These are phyloP conservation scores for Cyanidioschyzon merolae DNA, from an alignment of 23 red algal genomes.

Conservation along the genomic window DNA sequence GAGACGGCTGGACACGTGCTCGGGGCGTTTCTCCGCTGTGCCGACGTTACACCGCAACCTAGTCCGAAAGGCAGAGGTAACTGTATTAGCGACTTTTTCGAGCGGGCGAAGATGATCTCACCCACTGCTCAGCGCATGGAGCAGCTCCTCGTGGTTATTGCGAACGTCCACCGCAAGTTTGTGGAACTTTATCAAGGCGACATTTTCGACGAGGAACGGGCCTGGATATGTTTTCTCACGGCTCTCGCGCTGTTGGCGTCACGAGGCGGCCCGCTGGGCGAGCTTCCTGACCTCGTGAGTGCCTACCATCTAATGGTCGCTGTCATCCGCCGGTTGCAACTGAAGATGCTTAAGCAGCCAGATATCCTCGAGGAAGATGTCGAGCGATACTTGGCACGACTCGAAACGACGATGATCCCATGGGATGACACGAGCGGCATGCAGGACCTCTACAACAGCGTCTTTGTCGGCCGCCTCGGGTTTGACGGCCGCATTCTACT, in stretches of 20 bases:
- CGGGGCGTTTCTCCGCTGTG: not conserved
- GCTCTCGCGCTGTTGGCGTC: not conserved
- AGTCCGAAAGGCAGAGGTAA: not conserved
- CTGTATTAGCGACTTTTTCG: constrained; percentile 7
- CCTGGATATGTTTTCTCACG: constrained; percentile 2
- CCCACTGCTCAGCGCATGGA: not conserved
- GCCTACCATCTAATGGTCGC: constrained; percentile 15
- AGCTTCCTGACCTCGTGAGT: constrained; percentile 6
- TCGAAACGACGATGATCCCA: not conserved
- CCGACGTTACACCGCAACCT: not conserved
- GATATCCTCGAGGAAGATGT: constrained; percentile 6
- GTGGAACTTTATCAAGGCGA: not conserved
- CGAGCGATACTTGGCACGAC: not conserved
- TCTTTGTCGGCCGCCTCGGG: not conserved
- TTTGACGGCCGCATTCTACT: constrained; percentile 3
- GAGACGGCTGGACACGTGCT: not conserved
- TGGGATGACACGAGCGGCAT: not conserved
- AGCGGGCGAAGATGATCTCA: constrained; percentile 3
- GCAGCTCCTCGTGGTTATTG: not conserved
- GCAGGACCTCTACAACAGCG: not conserved
- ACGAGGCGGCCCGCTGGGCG: not conserved
- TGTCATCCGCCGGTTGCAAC: not conserved
- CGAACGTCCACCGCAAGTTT: constrained; percentile 18
- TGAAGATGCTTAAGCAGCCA: not conserved
- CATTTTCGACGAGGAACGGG: not conserved